Conservation (phyloP, 1,139 yeast species). For the Geotrichum reessii region DNA sequence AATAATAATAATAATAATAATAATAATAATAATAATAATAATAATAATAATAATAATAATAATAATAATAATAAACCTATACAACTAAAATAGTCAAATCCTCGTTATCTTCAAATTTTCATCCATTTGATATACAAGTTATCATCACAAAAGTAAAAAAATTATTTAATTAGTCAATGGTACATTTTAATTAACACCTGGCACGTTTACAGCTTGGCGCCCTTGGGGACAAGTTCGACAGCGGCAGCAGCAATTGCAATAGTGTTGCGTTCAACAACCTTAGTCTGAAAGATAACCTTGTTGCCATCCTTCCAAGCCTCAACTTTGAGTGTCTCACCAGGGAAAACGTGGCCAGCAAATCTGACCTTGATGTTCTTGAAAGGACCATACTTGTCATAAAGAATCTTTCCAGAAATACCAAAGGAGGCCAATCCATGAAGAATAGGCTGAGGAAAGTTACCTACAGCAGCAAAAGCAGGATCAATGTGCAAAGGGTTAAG, state of each 20-base stretch:
- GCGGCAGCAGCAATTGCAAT: conserved; percentile 88
- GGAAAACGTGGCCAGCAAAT: conserved; percentile 88
- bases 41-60: too few relatives aligned
- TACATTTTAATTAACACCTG: too few relatives aligned
- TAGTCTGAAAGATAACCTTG: conserved; percentile 73
- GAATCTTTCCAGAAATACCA: conserved; percentile 73
- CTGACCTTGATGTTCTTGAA: conserved; percentile 85
- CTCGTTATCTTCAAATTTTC: too few relatives aligned
- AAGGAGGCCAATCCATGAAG: conserved; percentile 88
- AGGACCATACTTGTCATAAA: conserved; percentile 74
- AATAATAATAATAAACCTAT: too few relatives aligned
- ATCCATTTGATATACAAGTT: too few relatives aligned
- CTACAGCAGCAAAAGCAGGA: conserved; percentile 84
- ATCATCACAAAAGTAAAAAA: too few relatives aligned
- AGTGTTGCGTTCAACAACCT: conserved; percentile 70
- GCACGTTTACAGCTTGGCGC: too few relatives aligned
- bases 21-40: too few relatives aligned
- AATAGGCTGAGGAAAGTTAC: conserved; percentile 80
- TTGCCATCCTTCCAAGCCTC: conserved; percentile 73
- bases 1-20: too few relatives aligned
- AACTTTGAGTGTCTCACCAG: conserved; percentile 84
- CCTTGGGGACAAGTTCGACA: conserved; percentile 50
- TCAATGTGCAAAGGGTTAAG: conserved; percentile 94
- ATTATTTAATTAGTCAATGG: too few relatives aligned
- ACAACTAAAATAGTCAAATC: too few relatives aligned